A percentile compares a stretch with the other conserved stretches of the same genome.
Conservation (phyloP, 1,139 yeast genomes). For the Blastobotrys apis region DNA sequence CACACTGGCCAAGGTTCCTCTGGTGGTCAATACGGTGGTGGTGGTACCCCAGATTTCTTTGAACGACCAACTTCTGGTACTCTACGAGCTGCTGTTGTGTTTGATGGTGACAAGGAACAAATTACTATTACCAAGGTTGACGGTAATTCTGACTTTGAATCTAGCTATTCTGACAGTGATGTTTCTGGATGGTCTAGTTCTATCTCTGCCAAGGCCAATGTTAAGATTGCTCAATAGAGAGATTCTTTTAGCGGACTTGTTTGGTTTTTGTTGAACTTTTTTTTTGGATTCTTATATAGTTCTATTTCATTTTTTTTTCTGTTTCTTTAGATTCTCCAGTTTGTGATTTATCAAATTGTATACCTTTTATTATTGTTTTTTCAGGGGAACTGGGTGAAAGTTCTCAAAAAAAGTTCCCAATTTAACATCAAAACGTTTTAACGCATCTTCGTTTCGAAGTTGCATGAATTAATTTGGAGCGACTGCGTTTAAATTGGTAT, state of each 20-base stretch:
- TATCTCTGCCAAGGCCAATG: conserved; percentile 5
- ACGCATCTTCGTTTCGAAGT: too few relatives aligned
- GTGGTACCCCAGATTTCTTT: conserved; percentile 86
- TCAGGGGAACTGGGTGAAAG: too few relatives aligned
- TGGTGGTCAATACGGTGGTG: conserved; percentile 53
- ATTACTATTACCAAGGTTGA: conserved; percentile 14
- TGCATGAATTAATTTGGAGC: too few relatives aligned
- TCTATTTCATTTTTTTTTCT: background rate
- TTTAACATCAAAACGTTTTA: too few relatives aligned
- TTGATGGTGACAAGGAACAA: conserved; percentile 39
- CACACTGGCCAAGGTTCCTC: conserved; percentile 78
- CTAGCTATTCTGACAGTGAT: conserved; percentile 7
- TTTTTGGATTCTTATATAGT: background rate
- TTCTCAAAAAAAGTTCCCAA: too few relatives aligned
- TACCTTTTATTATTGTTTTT: background rate
- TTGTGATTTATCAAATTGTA: background rate
- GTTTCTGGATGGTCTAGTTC: conserved; percentile 9
- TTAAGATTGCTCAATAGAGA: conserved; percentile 3
- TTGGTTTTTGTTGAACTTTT: background rate
- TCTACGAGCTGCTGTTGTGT: conserved; percentile 87
- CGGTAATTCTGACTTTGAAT: conserved; percentile 13
- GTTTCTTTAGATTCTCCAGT: background rate
- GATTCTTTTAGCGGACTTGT: background rate
- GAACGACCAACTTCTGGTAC: conserved; percentile 72
- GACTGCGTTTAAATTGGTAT: too few relatives aligned